These are phyloP conservation scores for Galerina marginata DNA, from an alignment of 768 basidiomycete genomes.

Conservation along the genomic window DNA sequence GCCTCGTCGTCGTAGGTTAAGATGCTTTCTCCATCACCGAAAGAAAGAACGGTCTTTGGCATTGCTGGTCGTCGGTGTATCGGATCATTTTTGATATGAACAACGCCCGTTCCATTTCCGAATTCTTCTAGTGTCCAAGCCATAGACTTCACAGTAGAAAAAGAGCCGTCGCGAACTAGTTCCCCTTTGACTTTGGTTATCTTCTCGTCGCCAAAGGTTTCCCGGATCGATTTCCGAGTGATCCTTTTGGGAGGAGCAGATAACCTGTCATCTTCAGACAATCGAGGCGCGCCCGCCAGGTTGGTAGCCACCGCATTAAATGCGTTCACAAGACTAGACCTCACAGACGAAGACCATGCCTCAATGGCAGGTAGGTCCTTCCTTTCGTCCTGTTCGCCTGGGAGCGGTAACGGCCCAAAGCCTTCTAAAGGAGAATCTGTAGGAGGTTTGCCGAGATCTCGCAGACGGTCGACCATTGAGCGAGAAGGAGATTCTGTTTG, in stretches of 20 bases:
- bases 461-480: constrained; percentile 26
- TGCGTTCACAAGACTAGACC: constrained; percentile 44
- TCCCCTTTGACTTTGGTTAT: background rate
- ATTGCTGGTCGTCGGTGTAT: constrained; percentile 5
- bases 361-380: constrained; percentile 11
- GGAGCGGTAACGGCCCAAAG: constrained; percentile 31
- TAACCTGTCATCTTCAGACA: constrained; percentile 27
- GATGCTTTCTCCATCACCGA: constrained; percentile 19
- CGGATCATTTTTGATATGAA: constrained; percentile 29
- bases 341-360: constrained; percentile 25
- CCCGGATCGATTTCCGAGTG: constrained; percentile 23
- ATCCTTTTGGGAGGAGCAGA: constrained; percentile 27
- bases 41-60: constrained; percentile 16
- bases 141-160: constrained; percentile 29
- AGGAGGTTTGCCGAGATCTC: constrained; percentile 25
- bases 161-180: constrained; percentile 7
- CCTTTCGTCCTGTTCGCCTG: constrained; percentile 24
- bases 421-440: constrained; percentile 18
- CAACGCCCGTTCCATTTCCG: constrained; percentile 41
- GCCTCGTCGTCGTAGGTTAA: constrained; percentile 3
- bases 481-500: constrained; percentile 8
- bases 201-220: constrained; percentile 10
- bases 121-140: constrained; percentile 48
- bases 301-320: constrained; percentile 56
- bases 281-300: constrained; percentile 28